Evolutionary conservation across 2,329 filamentous ascomycete genomes (phyloP).

Genomic region (Penicillium sp.): DNA sequence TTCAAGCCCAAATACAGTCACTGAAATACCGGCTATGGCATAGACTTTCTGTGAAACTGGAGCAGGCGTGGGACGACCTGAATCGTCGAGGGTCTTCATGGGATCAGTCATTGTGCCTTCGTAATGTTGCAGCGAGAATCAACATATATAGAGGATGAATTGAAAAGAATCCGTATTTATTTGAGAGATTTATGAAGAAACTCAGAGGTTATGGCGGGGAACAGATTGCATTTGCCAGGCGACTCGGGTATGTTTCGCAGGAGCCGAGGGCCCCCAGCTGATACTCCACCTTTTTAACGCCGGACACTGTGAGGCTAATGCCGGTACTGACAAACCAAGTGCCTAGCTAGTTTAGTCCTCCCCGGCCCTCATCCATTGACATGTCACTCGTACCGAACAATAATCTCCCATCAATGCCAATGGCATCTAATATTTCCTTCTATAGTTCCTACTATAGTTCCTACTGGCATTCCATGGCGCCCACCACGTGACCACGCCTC

Average conservation of each 20-base stretch:
- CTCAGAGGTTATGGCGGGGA: constrained; percentile 5
- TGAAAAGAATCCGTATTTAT: neutral
- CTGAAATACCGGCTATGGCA: constrained; percentile 76
- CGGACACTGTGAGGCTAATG: too few species aligned
- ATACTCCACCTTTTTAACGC: neutral
- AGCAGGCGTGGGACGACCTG: constrained; percentile 32
- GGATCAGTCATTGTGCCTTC: constrained; percentile 37
- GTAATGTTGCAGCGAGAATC: too few species aligned
- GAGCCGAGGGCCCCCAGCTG: constrained; percentile 14
- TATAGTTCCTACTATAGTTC: neutral
- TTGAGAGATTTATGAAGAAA: neutral
- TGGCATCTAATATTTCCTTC: too few species aligned
- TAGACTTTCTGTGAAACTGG: constrained; percentile 67
- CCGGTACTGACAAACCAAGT: too few species aligned
- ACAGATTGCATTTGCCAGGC: constrained; percentile 4
- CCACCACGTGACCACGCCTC: neutral
- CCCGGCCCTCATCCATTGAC: too few species aligned
- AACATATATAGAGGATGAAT: too few species aligned
- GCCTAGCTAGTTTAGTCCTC: too few species aligned
- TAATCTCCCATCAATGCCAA: too few species aligned
- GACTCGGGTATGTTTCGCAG: constrained; percentile 19
- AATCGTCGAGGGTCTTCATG: constrained; percentile 37
- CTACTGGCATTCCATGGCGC: too few species aligned
- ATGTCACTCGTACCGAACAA: too few species aligned
- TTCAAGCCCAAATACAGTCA: constrained; percentile 78